Conservation (phyloP, 441 rosid genomes). For the Pelargonium cotyledonis region DNA sequence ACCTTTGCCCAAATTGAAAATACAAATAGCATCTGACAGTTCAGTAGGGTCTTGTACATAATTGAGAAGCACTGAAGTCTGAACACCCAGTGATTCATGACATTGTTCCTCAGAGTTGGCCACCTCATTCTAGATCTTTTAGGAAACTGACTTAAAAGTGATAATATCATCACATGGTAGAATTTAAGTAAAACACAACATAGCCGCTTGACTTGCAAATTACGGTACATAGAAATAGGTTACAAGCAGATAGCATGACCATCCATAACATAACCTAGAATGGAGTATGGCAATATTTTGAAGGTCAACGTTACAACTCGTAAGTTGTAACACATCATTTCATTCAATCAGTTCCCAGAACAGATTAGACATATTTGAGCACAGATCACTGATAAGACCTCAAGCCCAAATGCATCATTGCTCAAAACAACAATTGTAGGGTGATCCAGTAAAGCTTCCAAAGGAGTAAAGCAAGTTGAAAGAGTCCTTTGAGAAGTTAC, state of each 20-base stretch:
- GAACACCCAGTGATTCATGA: background rate
- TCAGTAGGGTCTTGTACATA: too few relatives aligned
- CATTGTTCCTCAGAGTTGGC: background rate
- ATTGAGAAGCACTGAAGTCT: too few relatives aligned
- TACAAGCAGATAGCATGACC: too few relatives aligned
- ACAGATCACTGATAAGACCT: background rate
- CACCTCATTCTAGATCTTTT: too few relatives aligned
- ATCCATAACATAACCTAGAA: too few relatives aligned
- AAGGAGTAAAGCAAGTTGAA: constrained; percentile 1
- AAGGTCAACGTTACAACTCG: background rate
- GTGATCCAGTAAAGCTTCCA: background rate
- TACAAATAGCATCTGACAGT: background rate
- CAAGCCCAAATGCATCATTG: background rate
- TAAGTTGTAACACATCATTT: background rate
- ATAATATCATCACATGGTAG: too few relatives aligned
- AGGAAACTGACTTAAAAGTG: too few relatives aligned
- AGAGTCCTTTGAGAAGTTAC: constrained; percentile 5
- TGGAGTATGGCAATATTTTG: too few relatives aligned
- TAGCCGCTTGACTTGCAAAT: too few relatives aligned
- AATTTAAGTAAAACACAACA: too few relatives aligned
- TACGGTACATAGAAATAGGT: too few relatives aligned
- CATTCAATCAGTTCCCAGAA: background rate
- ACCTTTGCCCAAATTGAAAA: background rate
- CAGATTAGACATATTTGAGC: background rate
- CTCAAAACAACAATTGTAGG: background rate